Base-by-base conservation (phyloP, 1,139 yeast genomes). In the Protomyces arabidopsidicola region DNA sequence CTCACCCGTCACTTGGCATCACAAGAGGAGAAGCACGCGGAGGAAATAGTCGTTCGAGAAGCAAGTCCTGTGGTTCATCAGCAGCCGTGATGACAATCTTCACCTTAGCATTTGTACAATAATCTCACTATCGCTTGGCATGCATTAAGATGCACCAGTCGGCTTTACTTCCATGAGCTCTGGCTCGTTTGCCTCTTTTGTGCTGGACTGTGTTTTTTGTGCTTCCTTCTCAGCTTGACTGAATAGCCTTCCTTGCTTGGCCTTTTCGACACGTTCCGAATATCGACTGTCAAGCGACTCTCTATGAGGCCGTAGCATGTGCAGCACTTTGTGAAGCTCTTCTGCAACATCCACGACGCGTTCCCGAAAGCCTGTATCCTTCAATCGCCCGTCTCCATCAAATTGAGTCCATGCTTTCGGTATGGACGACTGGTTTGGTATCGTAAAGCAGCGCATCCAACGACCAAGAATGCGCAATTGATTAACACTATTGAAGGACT, bases 391-490 rank as follows among this genome's bases (percentile, higher is more conserved):
- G 2, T 14, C 55, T 4, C 16, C 61, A 27, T 63, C 56, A 20
- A 63, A 63, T 24, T 63, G 61, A 27, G 64, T 60, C 60, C 61
- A 63, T 10, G 65, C 65, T 31, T 63, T 63, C 8, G 65, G 65
- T 1, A 63, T 54, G 34, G 65, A 60, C 20, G 61, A 53, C 45
- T 63, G 65, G 16, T 63, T 63, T 31, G 65, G 65, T 18, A 63
- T 60, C 36, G 64, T 54, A 53, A 63, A 54, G 36, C 62, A 59
- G 38, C 65, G 59, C 65, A 63, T 63, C 65, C 65, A 63, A n/a
- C 65, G 65, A 16, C 65, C 65, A 4, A 63, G 57, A 35, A 63
- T 54, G 22, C 65, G 65, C 22, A 63, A 36, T 31, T 63, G 53
- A 50, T 63, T 63, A 27, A 63, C 56, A 12, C 61, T 48, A 35